Evolutionary conservation across 2,329 filamentous ascomycete species (phyloP), one percentile per base, ranked within the genome.

Genomic region (Periconia macrospinosa): DNA sequence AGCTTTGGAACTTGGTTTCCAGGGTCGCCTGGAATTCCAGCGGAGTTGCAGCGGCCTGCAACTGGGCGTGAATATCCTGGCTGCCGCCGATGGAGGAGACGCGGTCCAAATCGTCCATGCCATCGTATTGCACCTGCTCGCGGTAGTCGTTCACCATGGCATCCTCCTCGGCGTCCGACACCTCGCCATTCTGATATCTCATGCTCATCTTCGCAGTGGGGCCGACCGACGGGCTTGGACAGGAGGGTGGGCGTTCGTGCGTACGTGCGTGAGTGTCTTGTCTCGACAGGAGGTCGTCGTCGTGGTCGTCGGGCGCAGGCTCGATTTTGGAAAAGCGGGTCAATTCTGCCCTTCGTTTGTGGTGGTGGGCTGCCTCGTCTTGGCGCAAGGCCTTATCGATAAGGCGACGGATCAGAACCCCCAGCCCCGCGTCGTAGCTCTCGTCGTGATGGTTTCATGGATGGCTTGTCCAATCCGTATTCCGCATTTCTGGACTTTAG

Each of bases 1-100:
- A 99, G 81, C 92, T 97, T 76, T 91, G 88, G 81, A 97, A 97
- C 81, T 97, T 97, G 76, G 91, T 90, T 78, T 97, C 94, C 52
- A 99, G 84, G 33, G 92, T 91, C 45, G 94, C 94, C 72, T 94
- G 92, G 78, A 96, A 97, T 75, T 99, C 94, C 63, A 99, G 83
- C 48, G 94, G 94, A 70, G 94, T 93, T 61, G 94, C 94, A 55
- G 94, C 94, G 62, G 92, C 91, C 61, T 88, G 88, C 60, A 99
- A 84, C 75, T 94, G 90, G 59, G 91, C 89, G 80, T 97, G 92
- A 69, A 99, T 91, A 73, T 97, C 94, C 76, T 96, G 91, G 72
- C 86, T 83, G 76, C 91, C 89, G 67, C 83, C 85, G 68, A 77
- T 65, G 33, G 78, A 78, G 33, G 69, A 68, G 66, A 86, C 86